Percentiles rank a stretch among this genome's conserved stretches.
These are phyloP conservation scores for Abrus precatorius DNA, from an alignment of 306 rosid species.

Conservation along the genomic window DNA sequence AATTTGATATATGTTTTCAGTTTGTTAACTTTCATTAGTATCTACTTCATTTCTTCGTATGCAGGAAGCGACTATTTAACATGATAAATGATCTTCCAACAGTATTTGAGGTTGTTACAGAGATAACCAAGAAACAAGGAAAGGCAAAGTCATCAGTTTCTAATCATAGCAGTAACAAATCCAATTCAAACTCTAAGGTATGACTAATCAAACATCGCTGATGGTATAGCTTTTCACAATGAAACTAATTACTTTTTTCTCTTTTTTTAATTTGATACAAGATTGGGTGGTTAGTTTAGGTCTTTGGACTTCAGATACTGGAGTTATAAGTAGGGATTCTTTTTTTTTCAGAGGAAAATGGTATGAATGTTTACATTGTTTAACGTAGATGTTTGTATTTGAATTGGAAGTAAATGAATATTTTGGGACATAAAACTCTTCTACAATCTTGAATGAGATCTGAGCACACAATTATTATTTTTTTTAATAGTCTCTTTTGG, in stretches of 20 bases:
- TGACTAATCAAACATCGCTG: not conserved
- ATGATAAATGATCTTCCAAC: conserved; percentile 94
- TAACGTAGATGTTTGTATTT: not conserved
- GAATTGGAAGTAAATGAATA: not conserved
- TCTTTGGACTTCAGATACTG: conserved; percentile 2
- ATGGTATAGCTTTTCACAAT: not conserved
- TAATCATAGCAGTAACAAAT: conserved; percentile 75
- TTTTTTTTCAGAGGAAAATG: not conserved
- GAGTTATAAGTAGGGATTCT: not conserved
- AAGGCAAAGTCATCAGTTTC: conserved; percentile 80
- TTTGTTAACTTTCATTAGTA: not conserved
- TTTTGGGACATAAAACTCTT: not conserved
- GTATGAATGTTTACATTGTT: not conserved
- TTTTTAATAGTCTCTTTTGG: conserved; percentile 14
- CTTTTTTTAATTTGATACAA: not conserved
- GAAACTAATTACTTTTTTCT: not conserved
- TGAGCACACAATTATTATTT: not conserved
- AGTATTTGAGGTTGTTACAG: conserved; percentile 79
- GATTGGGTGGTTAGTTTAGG: not conserved
- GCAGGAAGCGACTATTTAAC: conserved; percentile 82
- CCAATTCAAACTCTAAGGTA: conserved; percentile 78
- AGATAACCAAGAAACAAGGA: conserved; percentile 72
- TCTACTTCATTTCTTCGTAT: conserved; percentile 42
- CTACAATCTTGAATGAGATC: not conserved
- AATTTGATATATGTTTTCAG: not conserved